Evolutionary conservation across 2,329 filamentous ascomycete species (phyloP), one percentile per base, ranked within the genome.

Genomic region (Keithomyces neogunnii): DNA sequence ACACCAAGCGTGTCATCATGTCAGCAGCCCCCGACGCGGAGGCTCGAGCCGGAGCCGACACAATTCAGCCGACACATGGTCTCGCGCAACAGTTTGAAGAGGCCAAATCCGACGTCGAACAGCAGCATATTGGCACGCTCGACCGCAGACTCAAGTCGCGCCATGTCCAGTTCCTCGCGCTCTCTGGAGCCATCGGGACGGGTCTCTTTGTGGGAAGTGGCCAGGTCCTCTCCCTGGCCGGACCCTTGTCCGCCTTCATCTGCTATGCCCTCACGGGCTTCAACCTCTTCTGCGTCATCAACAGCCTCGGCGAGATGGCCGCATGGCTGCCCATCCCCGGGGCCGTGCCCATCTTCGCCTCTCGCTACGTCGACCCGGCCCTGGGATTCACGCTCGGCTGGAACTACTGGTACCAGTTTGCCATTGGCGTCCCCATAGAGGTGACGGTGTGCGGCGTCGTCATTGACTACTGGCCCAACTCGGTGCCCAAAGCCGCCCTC

Each of bases 301-400:
- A 68, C 55, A 66, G 66, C 59, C 75, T 84, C 50, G 74, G 73
- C 26, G 78, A 81, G 64, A 78, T 85, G 69, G 78, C 80, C 28
- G 75, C 81, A 33, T 84, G 80, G 70, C 73, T 85, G 48, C 78
- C 81, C 3, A 65, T 82, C 55, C 70, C 78, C 31, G 75, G 76
- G n/a, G 74, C 74, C 4, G 72, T 78, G 6, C 70, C 74, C 4
- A 64, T 75, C 29, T 78, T 76, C 47, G 73, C 74, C 8, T 65
- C 70, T 19, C 69, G 73, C n/a, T 76, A 69, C 51, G 72, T 75
- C 47, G 72, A 75, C 51, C 69, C 71, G 36, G 70, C 72, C 1
- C 64, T 73, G 26, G 74, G 70, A 33, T 78, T 76, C 49, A 71
- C 74, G 1, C 60, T 78, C 26, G 71, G 74, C 9, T 77, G 73